Percentiles rank a stretch among this genome's conserved stretches.
These are phyloP conservation scores for Cryptococcus amylolentus DNA, from an alignment of 1,284 basidiomycete species.

Conservation along the genomic window DNA sequence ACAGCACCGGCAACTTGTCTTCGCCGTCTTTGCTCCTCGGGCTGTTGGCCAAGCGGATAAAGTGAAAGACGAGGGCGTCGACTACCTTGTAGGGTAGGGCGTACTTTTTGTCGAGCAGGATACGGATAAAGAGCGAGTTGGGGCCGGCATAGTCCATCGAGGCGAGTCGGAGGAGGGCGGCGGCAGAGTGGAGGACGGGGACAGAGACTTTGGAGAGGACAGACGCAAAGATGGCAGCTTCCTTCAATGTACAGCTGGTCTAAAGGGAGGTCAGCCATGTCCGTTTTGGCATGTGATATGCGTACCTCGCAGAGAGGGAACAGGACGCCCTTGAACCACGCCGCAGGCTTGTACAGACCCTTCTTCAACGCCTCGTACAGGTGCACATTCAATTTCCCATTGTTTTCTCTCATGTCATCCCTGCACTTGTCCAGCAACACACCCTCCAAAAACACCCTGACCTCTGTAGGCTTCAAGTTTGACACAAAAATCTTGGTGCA, in stretches of 20 bases:
- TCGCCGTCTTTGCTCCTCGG: slow-evolving; percentile 63
- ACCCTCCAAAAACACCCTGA: slow-evolving; percentile 89
- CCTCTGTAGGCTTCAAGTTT: slow-evolving; percentile 92
- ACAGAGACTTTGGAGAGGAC: slow-evolving; percentile 88
- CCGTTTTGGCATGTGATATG: neutral
- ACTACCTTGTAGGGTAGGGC: slow-evolving; percentile 98
- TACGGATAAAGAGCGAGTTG: slow-evolving; percentile 94
- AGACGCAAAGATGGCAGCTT: slow-evolving; percentile 91
- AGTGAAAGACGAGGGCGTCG: slow-evolving; percentile 96
- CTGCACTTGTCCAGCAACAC: slow-evolving; percentile 87
- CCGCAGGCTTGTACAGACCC: slow-evolving; percentile 91
- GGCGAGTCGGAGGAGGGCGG: slow-evolving; percentile 86
- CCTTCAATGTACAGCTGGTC: slow-evolving; percentile 84
- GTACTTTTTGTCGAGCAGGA: slow-evolving; percentile 96
- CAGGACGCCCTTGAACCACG: slow-evolving; percentile 97
- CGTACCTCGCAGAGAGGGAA: slow-evolving; percentile 90
- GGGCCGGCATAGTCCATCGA: slow-evolving; percentile 97
- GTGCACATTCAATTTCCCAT: slow-evolving; percentile 84
- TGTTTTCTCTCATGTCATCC: slow-evolving; percentile 74
- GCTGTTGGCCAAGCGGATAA: slow-evolving; percentile 88
- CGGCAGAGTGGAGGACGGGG: slow-evolving; percentile 93
- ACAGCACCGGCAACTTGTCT: slow-evolving; percentile 81
- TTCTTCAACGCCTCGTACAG: slow-evolving; percentile 91
- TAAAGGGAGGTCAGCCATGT: slow-evolving; percentile 26
- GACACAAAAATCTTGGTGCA: slow-evolving; percentile 96